Percentiles rank a stretch among this genome's conserved stretches.
These are phyloP conservation scores for Thecaphora thlaspeos DNA, from an alignment of 1,284 basidiomycete genomes.

Conservation along the genomic window DNA sequence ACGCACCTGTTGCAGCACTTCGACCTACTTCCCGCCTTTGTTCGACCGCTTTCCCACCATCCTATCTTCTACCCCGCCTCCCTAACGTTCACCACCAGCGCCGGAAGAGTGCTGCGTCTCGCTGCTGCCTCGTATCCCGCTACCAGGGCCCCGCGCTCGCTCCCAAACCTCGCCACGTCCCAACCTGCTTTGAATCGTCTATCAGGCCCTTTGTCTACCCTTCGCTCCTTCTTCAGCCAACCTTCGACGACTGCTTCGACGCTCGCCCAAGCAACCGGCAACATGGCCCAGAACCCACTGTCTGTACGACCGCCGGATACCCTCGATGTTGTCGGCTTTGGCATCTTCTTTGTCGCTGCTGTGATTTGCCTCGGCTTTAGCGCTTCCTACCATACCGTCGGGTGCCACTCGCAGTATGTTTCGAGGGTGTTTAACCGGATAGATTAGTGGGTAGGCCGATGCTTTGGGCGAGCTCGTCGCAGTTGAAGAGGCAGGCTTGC, in stretches of 20 bases:
- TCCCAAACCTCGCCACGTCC: neutral
- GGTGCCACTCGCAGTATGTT: constrained; percentile 72
- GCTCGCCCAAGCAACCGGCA: neutral
- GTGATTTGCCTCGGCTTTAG: constrained; percentile 73
- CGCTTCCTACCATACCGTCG: constrained; percentile 73
- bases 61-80: constrained; percentile 39
- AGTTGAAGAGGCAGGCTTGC: no score
- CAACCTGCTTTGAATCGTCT: neutral
- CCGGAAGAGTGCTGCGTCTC: constrained; percentile 32
- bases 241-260: constrained; percentile 2
- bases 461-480: no score
- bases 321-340: constrained; percentile 68
- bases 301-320: constrained; percentile 61
- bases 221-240: constrained; percentile 6
- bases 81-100: constrained; percentile 28
- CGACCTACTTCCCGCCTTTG: constrained; percentile 23
- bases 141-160: neutral
- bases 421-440: constrained; percentile 41
- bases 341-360: constrained; percentile 71
- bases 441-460: constrained; percentile 22
- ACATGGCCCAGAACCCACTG: constrained; percentile 8
- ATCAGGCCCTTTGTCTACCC: neutral
- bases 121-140: constrained; percentile 31
- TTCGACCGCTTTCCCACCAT: constrained; percentile 39
- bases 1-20: constrained; percentile 40